These are phyloP conservation scores for Tuber indicum DNA, from an alignment of 495 filamentous ascomycete species.

Conservation along the genomic window DNA sequence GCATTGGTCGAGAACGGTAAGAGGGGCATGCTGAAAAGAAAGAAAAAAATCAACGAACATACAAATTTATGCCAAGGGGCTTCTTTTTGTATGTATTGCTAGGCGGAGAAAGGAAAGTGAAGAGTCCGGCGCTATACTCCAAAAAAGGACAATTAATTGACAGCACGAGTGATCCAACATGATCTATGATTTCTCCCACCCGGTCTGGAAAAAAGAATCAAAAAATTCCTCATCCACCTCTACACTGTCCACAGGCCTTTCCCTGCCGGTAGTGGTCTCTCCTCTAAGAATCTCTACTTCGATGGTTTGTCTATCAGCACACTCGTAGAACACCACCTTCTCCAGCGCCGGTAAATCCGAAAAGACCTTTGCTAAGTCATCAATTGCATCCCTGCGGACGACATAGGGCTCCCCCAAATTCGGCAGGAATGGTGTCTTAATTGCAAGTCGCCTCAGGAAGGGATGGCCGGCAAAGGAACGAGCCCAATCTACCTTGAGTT, in stretches of 20 bases:
- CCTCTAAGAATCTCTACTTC: slow-evolving; percentile 27
- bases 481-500: slow-evolving; percentile 27
- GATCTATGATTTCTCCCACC: slow-evolving; percentile 21
- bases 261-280: slow-evolving; percentile 17
- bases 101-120: background rate
- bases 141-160: background rate
- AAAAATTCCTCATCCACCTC: slow-evolving; percentile 25
- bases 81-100: slow-evolving; percentile 13
- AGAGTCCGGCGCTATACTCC: background rate
- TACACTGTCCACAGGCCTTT: slow-evolving; percentile 8
- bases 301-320: slow-evolving; percentile 9
- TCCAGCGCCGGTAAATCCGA: slow-evolving; percentile 16
- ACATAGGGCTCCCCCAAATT: background rate
- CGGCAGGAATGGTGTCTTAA: slow-evolving; percentile 25
- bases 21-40: background rate
- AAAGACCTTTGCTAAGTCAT: slow-evolving; percentile 20
- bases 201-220: slow-evolving; percentile 33
- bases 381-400: slow-evolving; percentile 12
- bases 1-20: background rate
- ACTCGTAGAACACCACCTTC: slow-evolving; percentile 28
- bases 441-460: slow-evolving; percentile 19
- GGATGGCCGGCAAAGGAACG: slow-evolving; percentile 21
- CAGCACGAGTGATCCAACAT: background rate
- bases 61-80: slow-evolving; percentile 1
- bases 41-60: background rate